Conservation (phyloP, 2,329 filamentous ascomycete species). For the Xylaria arbuscula region DNA sequence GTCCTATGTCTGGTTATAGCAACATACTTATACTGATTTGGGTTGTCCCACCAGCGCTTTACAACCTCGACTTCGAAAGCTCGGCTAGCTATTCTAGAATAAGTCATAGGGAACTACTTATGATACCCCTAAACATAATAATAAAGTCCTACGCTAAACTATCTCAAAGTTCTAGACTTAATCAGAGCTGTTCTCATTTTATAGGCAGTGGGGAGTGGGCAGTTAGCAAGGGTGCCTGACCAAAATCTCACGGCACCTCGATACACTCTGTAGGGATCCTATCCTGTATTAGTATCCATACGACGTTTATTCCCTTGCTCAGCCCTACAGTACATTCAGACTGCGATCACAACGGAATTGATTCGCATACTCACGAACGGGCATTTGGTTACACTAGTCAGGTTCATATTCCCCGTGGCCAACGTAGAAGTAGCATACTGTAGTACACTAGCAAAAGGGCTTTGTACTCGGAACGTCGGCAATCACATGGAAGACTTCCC, state of each 20-base stretch:
- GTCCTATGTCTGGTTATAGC: not conserved
- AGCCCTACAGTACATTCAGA: conserved; percentile 25
- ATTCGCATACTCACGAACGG: not conserved
- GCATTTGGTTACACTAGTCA: not conserved
- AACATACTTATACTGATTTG: not conserved
- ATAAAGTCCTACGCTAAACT: conserved; percentile 30
- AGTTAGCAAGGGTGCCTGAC: not conserved
- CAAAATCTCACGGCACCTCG: not conserved
- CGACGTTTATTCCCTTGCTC: conserved; percentile 1
- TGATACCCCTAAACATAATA: not conserved
- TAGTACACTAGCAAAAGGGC: not conserved
- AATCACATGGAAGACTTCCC: not conserved
- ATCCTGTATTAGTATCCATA: not conserved
- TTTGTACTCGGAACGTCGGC: not conserved
- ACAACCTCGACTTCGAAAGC: not conserved
- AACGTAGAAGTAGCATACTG: conserved; percentile 6
- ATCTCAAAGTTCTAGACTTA: not conserved
- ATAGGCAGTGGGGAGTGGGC: not conserved
- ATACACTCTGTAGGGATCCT: not conserved
- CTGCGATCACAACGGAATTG: not conserved
- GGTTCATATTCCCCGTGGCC: conserved; percentile 13
- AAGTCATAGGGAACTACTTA: not conserved
- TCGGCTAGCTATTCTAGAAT: not conserved
- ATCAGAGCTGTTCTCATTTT: conserved; percentile 7
- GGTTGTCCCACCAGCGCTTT: not conserved